Evolutionary conservation across 164 flowering plant species (phyloP).

Genomic region (grape (Vitis vinifera)): DNA sequence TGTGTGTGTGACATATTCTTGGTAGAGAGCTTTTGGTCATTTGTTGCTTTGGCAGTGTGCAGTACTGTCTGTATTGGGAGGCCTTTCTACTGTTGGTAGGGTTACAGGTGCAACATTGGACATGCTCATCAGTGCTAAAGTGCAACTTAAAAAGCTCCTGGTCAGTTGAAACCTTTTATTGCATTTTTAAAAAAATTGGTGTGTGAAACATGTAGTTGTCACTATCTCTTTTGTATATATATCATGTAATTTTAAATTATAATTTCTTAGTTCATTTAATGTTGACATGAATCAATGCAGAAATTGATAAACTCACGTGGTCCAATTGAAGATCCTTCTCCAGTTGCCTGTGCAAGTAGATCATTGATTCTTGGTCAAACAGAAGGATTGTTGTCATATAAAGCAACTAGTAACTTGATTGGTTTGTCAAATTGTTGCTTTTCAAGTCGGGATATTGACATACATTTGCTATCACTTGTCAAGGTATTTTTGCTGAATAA

Average conservation of each 20-base stretch:
- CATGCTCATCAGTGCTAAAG: constrained; percentile 50
- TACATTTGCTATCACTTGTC: constrained; percentile 66
- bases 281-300: constrained; percentile 55
- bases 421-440: constrained; percentile 59
- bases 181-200: constrained; percentile 2
- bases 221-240: not conserved
- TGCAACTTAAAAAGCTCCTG: constrained; percentile 74
- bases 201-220: not conserved
- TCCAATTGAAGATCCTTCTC: constrained; percentile 88
- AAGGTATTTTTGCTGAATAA: constrained; percentile 47
- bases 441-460: constrained; percentile 59
- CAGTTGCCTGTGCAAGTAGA: constrained; percentile 56
- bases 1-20: not conserved
- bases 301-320: constrained; percentile 64
- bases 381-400: constrained; percentile 72
- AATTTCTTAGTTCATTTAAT: constrained; percentile 16
- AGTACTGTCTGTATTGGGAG: constrained; percentile 58
- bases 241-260: constrained; percentile 3
- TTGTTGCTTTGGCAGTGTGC: constrained; percentile 53
- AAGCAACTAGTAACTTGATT: constrained; percentile 69
- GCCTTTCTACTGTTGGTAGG: constrained; percentile 40
- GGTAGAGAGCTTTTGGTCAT: constrained; percentile 3
- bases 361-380: constrained; percentile 53
- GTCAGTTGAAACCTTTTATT: constrained; percentile 43
- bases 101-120: constrained; percentile 31